Conservation (phyloP, 78 protist species). For the Dictyostelium discoideum region DNA sequence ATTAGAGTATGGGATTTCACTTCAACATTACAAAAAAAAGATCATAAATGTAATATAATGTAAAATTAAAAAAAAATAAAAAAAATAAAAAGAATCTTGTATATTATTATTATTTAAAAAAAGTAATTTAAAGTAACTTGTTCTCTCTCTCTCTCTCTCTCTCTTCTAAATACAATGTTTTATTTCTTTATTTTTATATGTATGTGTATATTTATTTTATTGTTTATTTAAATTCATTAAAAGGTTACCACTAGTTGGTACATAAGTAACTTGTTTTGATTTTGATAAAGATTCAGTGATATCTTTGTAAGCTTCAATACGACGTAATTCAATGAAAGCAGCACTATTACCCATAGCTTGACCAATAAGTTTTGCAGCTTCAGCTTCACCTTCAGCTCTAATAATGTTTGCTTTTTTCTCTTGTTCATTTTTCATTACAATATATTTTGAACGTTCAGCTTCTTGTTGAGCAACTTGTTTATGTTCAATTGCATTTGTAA, state of each 20-base stretch:
- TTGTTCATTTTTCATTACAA: slow-evolving; percentile 85
- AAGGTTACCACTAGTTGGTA: slow-evolving; percentile 51
- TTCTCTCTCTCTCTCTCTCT: no score
- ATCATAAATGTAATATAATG: slow-evolving; percentile 18
- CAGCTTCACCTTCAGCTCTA: slow-evolving; percentile 88
- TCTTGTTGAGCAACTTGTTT: slow-evolving; percentile 89
- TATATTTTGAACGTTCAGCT: slow-evolving; percentile 82
- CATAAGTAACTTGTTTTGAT: slow-evolving; percentile 48
- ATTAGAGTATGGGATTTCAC: slow-evolving; percentile 49
- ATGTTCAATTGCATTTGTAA: slow-evolving; percentile 82
- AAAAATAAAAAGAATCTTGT: no score
- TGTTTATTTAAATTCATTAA: slow-evolving; percentile 53
- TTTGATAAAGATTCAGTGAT: slow-evolving; percentile 78
- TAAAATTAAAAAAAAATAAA: not conserved
- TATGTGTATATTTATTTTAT: not conserved
- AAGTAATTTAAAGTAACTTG: no score
- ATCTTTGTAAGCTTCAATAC: slow-evolving; percentile 82
- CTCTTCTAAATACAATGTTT: no score
- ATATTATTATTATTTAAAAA: no score
- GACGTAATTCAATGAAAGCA: slow-evolving; percentile 81
- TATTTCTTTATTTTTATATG: no score
- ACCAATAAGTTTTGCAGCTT: slow-evolving; percentile 81
- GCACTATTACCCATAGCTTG: slow-evolving; percentile 53
- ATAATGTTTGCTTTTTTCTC: slow-evolving; percentile 83
- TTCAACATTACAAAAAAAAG: not conserved